Percentiles rank a stretch among this genome's conserved stretches.
Conservation (phyloP, 805 yeast genomes). For the Candida coquimbonensis region DNA sequence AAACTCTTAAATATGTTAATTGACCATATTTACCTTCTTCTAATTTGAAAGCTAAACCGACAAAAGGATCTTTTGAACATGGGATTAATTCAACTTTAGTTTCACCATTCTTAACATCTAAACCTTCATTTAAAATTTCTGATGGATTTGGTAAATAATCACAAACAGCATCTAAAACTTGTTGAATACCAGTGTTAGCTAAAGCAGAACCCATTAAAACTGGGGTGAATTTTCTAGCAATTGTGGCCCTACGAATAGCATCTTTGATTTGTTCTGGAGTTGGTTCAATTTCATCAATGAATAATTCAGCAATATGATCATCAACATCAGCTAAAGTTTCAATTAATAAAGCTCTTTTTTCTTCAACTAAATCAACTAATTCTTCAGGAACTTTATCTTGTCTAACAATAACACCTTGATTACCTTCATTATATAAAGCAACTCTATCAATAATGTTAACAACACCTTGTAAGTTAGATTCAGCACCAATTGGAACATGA, state of each 20-base stretch:
- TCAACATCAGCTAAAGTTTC: constrained; percentile 98
- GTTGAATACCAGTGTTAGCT: constrained; percentile 94
- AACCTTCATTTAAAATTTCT: constrained; percentile 84
- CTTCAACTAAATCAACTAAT: constrained; percentile 75
- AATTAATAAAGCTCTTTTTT: constrained; percentile 76
- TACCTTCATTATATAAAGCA: constrained; percentile 83
- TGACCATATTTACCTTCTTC: constrained; percentile 99
- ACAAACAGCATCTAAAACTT: constrained; percentile 91
- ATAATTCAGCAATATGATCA: constrained; percentile 93
- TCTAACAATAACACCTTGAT: constrained; percentile 78
- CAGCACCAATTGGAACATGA: constrained; percentile 97
- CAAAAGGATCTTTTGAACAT: constrained; percentile 69
- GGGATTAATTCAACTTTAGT: constrained; percentile 70
- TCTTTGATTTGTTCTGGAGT: constrained; percentile 72
- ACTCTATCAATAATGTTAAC: constrained; percentile 87
- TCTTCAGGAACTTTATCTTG: constrained; percentile 70
- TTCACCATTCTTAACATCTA: constrained; percentile 63
- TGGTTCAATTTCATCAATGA: constrained; percentile 85
- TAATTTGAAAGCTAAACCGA: constrained; percentile 96
- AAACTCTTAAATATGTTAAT: constrained; percentile 91
- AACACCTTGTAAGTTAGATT: constrained; percentile 75
- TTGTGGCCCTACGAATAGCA: constrained; percentile 93
- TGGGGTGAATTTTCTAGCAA: constrained; percentile 95
- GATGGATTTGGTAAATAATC: constrained; percentile 95
- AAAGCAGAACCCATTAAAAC: constrained; percentile 99